A percentile compares a stretch with the other conserved stretches of the same genome.
Conservation (phyloP, 805 yeast genomes). For the Pichia eremophila region DNA sequence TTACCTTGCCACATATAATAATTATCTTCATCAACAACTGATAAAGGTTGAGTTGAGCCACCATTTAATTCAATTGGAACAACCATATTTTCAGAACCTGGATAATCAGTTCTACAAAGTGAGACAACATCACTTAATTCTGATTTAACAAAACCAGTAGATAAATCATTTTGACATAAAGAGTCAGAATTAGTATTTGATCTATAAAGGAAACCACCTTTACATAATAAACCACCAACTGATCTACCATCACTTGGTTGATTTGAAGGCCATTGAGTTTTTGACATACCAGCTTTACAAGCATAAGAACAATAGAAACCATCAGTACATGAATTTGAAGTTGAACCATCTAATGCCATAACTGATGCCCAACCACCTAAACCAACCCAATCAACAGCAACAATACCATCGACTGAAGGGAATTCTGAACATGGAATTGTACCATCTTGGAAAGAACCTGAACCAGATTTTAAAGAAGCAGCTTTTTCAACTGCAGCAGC, state of each 20-base stretch:
- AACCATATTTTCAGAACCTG: conserved; percentile 98
- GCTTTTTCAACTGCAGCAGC: not conserved
- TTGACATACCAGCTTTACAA: conserved; percentile 97
- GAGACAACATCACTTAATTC: conserved; percentile 63
- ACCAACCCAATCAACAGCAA: conserved; percentile 60
- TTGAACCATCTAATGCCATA: conserved; percentile 35
- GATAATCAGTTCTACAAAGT: conserved; percentile 96
- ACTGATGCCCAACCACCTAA: conserved; percentile 59
- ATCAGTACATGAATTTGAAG: conserved; percentile 62
- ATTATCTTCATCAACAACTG: conserved; percentile 68
- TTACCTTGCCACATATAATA: conserved; percentile 80
- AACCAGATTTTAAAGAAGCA: conserved; percentile 23
- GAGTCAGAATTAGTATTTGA: conserved; percentile 56
- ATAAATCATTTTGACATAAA: conserved; percentile 83
- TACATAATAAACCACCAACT: conserved; percentile 87
- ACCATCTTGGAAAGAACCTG: conserved; percentile 66
- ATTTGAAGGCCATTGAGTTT: conserved; percentile 90
- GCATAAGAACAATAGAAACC: conserved; percentile 96
- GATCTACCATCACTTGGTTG: conserved; percentile 90
- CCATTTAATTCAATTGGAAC: conserved; percentile 76
- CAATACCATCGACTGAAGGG: conserved; percentile 80
- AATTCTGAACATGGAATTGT: conserved; percentile 53
- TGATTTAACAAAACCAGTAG: conserved; percentile 59
- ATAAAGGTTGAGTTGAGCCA: conserved; percentile 55
- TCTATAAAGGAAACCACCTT: conserved; percentile 75